Conservation (phyloP, 1,284 basidiomycete species). For the Ceratobasidium sp. region DNA sequence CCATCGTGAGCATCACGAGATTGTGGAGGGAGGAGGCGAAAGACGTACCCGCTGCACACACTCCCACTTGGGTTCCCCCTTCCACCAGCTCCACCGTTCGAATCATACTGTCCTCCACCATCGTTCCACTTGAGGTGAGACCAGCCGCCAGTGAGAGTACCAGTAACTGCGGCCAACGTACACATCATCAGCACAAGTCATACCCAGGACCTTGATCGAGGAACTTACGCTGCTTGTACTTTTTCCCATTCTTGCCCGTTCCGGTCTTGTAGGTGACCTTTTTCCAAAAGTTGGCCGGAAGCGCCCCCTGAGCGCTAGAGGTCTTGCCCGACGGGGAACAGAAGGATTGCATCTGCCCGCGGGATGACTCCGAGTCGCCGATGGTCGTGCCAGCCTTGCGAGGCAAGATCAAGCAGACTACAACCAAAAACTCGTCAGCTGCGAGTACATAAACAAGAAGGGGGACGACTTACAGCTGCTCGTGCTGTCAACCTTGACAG, state of each 20-base stretch:
- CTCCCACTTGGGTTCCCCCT: conserved; percentile 53
- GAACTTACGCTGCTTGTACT: conserved; percentile 41
- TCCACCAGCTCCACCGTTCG: conserved; percentile 54
- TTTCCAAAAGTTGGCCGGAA: conserved; percentile 48
- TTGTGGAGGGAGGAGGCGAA: neutral
- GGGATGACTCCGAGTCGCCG: conserved; percentile 47
- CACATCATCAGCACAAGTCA: neutral
- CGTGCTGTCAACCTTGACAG: conserved; percentile 22
- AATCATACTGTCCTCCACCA: no score
- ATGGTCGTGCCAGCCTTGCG: conserved; percentile 47
- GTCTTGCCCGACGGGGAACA: conserved; percentile 44
- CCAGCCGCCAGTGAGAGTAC: conserved; percentile 34
- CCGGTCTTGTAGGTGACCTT: conserved; percentile 45
- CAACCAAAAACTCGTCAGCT: neutral
- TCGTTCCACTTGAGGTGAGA: conserved; percentile 49
- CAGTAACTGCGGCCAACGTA: conserved; percentile 41
- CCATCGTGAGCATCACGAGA: neutral
- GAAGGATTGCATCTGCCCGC: conserved; percentile 48
- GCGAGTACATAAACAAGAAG: neutral
- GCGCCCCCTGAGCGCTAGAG: conserved; percentile 29
- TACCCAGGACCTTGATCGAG: neutral
- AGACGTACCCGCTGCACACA: conserved; percentile 51
- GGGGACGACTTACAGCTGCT: conserved; percentile 11
- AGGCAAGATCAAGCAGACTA: conserved; percentile 43
- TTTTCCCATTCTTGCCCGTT: conserved; percentile 47